phyloP scores from a whole-genome alignment of 495 filamentous ascomycete species.

The Xylona heveae region DNA sequence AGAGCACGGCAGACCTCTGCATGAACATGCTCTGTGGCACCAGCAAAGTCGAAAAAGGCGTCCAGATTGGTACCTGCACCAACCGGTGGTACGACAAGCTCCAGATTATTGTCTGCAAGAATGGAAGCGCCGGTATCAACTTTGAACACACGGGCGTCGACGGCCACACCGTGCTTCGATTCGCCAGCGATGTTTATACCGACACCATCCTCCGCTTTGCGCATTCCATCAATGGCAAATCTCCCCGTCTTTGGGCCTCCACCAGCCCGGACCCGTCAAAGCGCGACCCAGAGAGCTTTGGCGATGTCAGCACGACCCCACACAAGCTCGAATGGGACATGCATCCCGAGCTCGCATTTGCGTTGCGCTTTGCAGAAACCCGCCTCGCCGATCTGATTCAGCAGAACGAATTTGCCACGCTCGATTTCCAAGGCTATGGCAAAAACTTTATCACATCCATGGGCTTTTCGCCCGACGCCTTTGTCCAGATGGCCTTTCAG shows the following conservation, averaged over 20 bases:
- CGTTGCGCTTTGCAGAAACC: conserved; percentile 87
- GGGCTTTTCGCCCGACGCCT: conserved; percentile 93
- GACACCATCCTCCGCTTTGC: conserved; percentile 96
- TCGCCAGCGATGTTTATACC: conserved; percentile 91
- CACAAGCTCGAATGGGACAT: conserved; percentile 98
- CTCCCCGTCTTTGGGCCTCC: conserved; percentile 80
- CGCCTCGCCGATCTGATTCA: conserved; percentile 84
- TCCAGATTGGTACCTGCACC: conserved; percentile 93
- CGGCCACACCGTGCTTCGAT: conserved; percentile 88
- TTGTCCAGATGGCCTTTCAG: conserved; percentile 98
- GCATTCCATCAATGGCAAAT: conserved; percentile 84
- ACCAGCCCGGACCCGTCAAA: conserved; percentile 82
- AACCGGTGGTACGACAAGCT: conserved; percentile 99
- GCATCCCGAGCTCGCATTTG: conserved; percentile 76
- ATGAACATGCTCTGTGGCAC: conserved; percentile 98
- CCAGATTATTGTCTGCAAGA: conserved; percentile 98
- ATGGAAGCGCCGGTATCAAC: conserved; percentile 94
- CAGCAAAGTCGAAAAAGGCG: conserved; percentile 72
- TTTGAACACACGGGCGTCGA: conserved; percentile 98
- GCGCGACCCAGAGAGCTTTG: conserved; percentile 81
- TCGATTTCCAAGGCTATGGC: conserved; percentile 77
- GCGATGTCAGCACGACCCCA: conserved; percentile 82
- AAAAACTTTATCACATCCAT: conserved; percentile 96
- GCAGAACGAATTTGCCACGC: conserved; percentile 86
- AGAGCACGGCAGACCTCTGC: conserved; percentile 57